Evolutionary conservation across 106 monocot genomes (phyloP), one percentile per base, ranked within the genome.

Genomic region (Acorus gramineus): DNA sequence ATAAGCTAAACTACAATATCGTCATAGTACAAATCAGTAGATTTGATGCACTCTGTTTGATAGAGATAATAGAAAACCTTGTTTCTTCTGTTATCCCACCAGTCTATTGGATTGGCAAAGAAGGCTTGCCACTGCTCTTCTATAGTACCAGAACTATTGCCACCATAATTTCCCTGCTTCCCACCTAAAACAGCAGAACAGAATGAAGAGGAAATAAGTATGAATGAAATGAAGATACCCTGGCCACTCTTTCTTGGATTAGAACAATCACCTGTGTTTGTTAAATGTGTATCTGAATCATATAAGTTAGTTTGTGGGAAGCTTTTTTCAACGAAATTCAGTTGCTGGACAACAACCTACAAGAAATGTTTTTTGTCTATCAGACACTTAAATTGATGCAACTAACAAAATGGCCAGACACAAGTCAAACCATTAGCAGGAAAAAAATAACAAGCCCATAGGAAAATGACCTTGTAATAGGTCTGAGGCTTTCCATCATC

Each of bases 51-150:
- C 28, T 28, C 1, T 28, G 28, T 28, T 28, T 28, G 28, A 28
- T 28, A 1, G 28, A 53, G 6, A 62, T 42, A 28, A 63, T 42
- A 45, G 4, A 44, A 2, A 75, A 96, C 96, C 91, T 96, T 96
- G 60, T 83, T 90, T 48, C 61, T 71, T 62, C 96, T 77, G 47
- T 96, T 91, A 68, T 96, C 96, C 95, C 91, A 96, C 91, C 87
- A 96, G 7, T 96, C 96, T 11, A 77, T 5, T 55, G 96, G 96
- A 77, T 87, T 96, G 54, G 83, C 85, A 81, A 96, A 96, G 78
- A 96, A 96, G 9, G 91, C 87, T 74, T 96, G 91, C 96, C 96
- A 96, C 13, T 85, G 77, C 69, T 96, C 78, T 80, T 85, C 91
- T 6, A 60, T 63, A 12, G 96, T 80, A 45, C 64, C 77, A 66